Base-by-base conservation (phyloP, 2,329 filamentous ascomycete species). In the Parastagonospora avenae region DNA sequence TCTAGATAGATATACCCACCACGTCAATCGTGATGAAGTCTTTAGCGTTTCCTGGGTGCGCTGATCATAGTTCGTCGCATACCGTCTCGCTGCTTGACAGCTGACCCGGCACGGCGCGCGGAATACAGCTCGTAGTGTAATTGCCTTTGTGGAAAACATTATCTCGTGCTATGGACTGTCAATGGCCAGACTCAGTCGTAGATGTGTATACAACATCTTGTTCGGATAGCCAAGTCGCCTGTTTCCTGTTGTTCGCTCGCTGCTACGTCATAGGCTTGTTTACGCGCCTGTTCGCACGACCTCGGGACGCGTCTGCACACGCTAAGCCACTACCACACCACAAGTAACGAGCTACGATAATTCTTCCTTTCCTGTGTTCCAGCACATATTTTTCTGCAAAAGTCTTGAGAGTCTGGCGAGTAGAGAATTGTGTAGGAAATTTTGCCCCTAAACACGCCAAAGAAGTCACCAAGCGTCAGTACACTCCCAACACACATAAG, bases 1-100 rank as follows among this genome's bases (percentile, higher is more conserved):
- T 42, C 19, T 46, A 2, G 41, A 12, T 59, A 36, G 8, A 31
- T 43, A 42, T 33, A 46, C 55, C 50, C 12, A 62, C 59, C 59
- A 62, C 1, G 57, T 62, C 42, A 62, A 50, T 48, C 51, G 44
- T 33, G 57, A 62, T 2, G 59, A 62, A 27, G 41, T 46, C 27
- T 60, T 57, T 16, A 62, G 40, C 27, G 51, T 60, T 30, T 56
- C 41, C 42, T 60, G 44, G 1, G 59, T 62, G 31, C 55, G 57
- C 51, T 62, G 42, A n/a, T 62, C 57, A 49, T 62, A 41, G 19
- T 60, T 42, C 11, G 59, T 62, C 42, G 54, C 57, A 56, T 60
- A 62, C 16, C 19, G 42, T 46, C 59, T 52, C 36, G 52, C 42
- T 49, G 57, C 19, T 47, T 38, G 44, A 42, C 42, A 46, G 45